Percentiles rank a stretch among this genome's conserved stretches.
Evolutionary conservation across 2,329 filamentous ascomycete species (phyloP).

Genomic region (Cyphellophora attinorum): DNA sequence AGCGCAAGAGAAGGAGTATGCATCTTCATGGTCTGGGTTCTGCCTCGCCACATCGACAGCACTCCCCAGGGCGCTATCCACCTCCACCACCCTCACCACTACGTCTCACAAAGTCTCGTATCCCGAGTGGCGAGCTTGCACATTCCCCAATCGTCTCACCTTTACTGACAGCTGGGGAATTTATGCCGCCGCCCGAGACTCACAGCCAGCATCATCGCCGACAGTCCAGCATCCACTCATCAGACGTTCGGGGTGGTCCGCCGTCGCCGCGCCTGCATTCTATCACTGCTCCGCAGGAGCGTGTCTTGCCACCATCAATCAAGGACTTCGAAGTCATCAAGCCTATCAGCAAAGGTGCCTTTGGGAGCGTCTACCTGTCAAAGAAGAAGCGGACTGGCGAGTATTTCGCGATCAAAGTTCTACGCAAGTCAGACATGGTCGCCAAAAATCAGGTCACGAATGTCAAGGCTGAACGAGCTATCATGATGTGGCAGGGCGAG

Average conservation of each 20-base stretch:
- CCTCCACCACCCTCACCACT: conserved; percentile 79
- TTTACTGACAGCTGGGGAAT: conserved; percentile 72
- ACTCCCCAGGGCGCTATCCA: conserved; percentile 69
- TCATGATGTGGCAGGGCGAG: conserved; percentile 99
- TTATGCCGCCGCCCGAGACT: conserved; percentile 30
- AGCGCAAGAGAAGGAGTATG: conserved; percentile 78
- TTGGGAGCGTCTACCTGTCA: conserved; percentile 92
- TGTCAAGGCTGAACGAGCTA: conserved; percentile 94
- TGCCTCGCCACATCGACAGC: conserved; percentile 68
- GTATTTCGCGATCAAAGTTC: conserved; percentile 95
- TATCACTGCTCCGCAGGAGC: conserved; percentile 71
- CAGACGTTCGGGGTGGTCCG: conserved; percentile 58
- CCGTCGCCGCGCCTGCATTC: conserved; percentile 70
- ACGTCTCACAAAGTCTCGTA: conserved; percentile 72
- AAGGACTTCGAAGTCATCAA: conserved; percentile 99
- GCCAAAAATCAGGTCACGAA: conserved; percentile 99
- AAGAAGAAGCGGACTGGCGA: conserved; percentile 99
- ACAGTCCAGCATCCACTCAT: conserved; percentile 84
- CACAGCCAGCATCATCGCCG: conserved; percentile 65
- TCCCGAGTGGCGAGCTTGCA: conserved; percentile 41
- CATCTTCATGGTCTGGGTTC: conserved; percentile 64
- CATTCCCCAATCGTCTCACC: conserved; percentile 81
- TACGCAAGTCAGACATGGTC: conserved; percentile 99
- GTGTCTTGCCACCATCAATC: conserved; percentile 87
- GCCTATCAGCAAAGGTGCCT: conserved; percentile 96